Percentiles rank a stretch among this genome's conserved stretches.
Evolutionary conservation across 2,329 filamentous ascomycete species (phyloP).

Genomic region (Pyricularia grisea): DNA sequence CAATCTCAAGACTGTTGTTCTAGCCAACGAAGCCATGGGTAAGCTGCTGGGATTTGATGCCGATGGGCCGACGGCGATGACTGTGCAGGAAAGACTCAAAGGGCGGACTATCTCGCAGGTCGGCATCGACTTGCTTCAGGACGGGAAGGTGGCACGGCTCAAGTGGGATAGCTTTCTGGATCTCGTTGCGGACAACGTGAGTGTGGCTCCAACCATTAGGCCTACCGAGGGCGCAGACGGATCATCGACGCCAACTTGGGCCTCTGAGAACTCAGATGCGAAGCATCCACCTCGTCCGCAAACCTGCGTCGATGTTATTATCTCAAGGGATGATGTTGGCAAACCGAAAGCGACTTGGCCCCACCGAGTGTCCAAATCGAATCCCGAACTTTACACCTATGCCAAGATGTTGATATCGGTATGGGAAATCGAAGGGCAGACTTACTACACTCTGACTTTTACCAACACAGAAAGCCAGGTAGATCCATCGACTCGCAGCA

Average conservation of each 20-base stretch:
- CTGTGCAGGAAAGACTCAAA: slow-evolving; percentile 48
- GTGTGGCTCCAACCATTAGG: slow-evolving; percentile 11
- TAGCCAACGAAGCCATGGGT: slow-evolving; percentile 70
- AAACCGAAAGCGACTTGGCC: slow-evolving; percentile 18
- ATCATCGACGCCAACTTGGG: slow-evolving; percentile 7
- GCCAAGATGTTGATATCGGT: slow-evolving; percentile 71
- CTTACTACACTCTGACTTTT: slow-evolving; percentile 67
- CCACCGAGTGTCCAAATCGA: neutral
- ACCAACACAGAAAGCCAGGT: slow-evolving; percentile 44
- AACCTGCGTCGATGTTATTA: slow-evolving; percentile 56
- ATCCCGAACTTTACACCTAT: slow-evolving; percentile 29
- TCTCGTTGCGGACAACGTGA: slow-evolving; percentile 35
- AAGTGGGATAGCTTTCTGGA: slow-evolving; percentile 51
- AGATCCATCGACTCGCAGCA: slow-evolving; percentile 19
- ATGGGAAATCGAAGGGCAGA: slow-evolving; percentile 60
- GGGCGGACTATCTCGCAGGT: slow-evolving; percentile 61
- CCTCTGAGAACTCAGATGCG: slow-evolving; percentile 25
- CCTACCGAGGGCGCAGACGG: neutral
- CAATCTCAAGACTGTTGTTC: slow-evolving; percentile 56
- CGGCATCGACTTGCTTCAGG: slow-evolving; percentile 64
- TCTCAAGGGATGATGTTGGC: slow-evolving; percentile 39
- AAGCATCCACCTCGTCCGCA: slow-evolving; percentile 4
- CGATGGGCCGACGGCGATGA: slow-evolving; percentile 26
- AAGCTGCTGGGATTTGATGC: slow-evolving; percentile 52
- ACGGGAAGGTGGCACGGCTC: slow-evolving; percentile 52